Conservation (phyloP, 225 moss, liverwort and hornwort species). For the Neckera pumila region DNA sequence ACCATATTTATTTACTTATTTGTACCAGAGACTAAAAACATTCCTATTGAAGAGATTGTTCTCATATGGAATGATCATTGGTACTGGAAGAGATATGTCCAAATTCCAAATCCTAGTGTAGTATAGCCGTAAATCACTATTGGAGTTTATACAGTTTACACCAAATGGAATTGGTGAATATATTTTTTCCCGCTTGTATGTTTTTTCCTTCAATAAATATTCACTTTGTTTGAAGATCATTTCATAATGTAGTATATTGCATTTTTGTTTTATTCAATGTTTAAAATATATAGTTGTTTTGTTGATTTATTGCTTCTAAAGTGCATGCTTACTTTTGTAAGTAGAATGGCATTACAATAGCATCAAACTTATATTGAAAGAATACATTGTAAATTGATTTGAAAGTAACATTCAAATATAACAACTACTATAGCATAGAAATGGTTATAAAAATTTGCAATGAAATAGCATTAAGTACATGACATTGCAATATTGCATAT, state of each 20-base stretch:
- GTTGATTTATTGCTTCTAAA: not conserved
- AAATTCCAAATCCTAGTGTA: not conserved
- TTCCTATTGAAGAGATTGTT: slow-evolving; percentile 45
- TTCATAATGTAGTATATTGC: not conserved
- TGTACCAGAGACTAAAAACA: slow-evolving; percentile 35
- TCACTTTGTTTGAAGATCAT: not conserved
- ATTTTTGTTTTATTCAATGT: not conserved
- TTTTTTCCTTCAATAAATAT: not conserved
- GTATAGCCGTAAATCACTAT: not conserved
- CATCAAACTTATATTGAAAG: too few species aligned
- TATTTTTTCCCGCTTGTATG: not conserved
- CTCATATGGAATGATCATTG: slow-evolving; percentile 35
- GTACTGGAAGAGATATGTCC: slow-evolving; percentile 21
- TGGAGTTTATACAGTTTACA: not conserved
- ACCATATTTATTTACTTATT: slow-evolving; percentile 19
- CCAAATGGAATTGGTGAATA: not conserved
- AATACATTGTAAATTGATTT: too few species aligned
- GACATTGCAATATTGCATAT: too few species aligned
- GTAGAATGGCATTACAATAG: too few species aligned
- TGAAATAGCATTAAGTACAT: too few species aligned
- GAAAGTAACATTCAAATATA: too few species aligned
- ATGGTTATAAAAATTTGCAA: too few species aligned
- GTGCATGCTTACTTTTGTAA: too few species aligned
- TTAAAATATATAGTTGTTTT: not conserved
- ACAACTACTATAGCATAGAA: too few species aligned